Evolutionary conservation across 2,329 filamentous ascomycete species (phyloP).

Genomic region (Colletotrichum neosansevieriae): DNA sequence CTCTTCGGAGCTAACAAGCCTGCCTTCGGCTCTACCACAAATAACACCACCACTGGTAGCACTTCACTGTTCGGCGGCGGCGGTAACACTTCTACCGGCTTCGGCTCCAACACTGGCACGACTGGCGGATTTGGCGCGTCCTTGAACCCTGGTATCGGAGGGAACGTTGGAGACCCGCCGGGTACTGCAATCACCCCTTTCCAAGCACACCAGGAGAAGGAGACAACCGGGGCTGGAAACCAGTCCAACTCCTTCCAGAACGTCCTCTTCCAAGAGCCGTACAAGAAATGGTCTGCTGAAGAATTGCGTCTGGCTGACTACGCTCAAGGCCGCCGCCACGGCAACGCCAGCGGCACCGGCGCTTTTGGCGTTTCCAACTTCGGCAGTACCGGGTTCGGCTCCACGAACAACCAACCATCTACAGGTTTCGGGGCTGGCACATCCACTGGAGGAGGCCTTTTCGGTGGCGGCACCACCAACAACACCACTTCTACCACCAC

Average conservation of each 20-base stretch:
- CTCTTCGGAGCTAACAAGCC: constrained; percentile 67
- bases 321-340: constrained; percentile 84
- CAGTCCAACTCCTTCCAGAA: constrained; percentile 79
- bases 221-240: constrained; percentile 66
- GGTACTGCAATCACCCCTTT: constrained; percentile 81
- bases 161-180: constrained; percentile 67
- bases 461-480: constrained; percentile 49
- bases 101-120: constrained; percentile 53
- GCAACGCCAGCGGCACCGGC: constrained; percentile 85
- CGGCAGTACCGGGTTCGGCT: constrained; percentile 61
- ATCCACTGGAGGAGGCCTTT: constrained; percentile 52
- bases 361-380: constrained; percentile 79
- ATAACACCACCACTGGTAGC: constrained; percentile 55
- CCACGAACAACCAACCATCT: constrained; percentile 52
- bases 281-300: constrained; percentile 92
- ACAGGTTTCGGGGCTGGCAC: constrained; percentile 56
- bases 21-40: constrained; percentile 60
- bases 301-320: constrained; percentile 89
- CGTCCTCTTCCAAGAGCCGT: constrained; percentile 81
- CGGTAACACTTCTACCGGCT: constrained; percentile 50
- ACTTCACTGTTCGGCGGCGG: constrained; percentile 64
- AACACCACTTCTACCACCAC: constrained; percentile 28
- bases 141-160: constrained; percentile 64
- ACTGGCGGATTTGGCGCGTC: constrained; percentile 57
- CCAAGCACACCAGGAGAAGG: constrained; percentile 78